phyloP scores from a whole-genome alignment of 2,329 filamentous ascomycete genomes.

The Verticillium longisporum region DNA sequence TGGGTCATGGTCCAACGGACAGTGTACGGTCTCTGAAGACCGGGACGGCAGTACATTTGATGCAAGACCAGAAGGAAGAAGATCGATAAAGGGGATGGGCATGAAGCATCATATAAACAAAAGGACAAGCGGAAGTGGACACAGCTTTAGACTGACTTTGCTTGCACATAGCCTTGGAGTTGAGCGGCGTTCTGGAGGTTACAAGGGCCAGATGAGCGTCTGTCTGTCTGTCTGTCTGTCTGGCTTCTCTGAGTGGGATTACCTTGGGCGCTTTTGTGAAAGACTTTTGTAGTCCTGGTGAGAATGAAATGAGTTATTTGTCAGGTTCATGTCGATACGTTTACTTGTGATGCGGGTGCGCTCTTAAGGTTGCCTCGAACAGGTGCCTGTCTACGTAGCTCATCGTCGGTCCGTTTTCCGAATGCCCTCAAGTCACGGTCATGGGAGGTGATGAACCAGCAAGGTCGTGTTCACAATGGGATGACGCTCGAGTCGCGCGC shows the following conservation, averaged over 20 bases:
- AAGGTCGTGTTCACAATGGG: neutral
- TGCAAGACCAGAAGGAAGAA: neutral
- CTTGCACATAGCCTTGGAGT: slow-evolving; percentile 1
- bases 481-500: neutral
- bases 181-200: neutral
- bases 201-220: neutral
- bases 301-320: neutral
- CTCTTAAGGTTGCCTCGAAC: too few relatives aligned
- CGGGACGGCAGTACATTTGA: too few relatives aligned
- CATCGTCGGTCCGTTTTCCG: too few relatives aligned
- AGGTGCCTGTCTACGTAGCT: too few relatives aligned
- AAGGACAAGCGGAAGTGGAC: neutral
- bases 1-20: neutral
- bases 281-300: neutral
- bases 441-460: neutral
- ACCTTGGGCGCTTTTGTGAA: neutral
- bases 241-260: neutral
- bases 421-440: too few relatives aligned
- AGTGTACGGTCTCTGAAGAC: too few relatives aligned
- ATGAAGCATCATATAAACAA: neutral
- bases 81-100: neutral
- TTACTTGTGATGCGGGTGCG: too few relatives aligned
- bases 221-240: neutral
- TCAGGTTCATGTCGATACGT: neutral
- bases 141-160: neutral